Evolutionary conservation across 2,329 filamentous ascomycete genomes (phyloP).

Genomic region (Beauveria sp.): DNA sequence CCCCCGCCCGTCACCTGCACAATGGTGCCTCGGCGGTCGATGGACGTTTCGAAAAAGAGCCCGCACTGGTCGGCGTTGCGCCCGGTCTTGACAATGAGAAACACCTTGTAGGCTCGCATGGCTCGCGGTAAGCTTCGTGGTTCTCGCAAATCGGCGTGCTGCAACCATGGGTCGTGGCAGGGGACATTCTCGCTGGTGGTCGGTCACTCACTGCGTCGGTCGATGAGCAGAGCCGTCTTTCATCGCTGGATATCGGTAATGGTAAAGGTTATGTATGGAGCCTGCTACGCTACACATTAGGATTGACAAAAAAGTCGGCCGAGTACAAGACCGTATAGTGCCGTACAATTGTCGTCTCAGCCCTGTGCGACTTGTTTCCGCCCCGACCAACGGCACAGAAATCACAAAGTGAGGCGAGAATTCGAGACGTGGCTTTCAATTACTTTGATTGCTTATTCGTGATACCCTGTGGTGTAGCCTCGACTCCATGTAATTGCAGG

Average conservation of each 20-base stretch:
- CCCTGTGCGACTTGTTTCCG: background rate
- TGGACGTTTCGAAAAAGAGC: slow-evolving; percentile 7
- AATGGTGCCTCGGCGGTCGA: background rate
- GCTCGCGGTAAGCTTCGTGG: background rate
- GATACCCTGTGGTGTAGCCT: background rate
- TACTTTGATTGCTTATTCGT: background rate
- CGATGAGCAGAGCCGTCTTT: no score
- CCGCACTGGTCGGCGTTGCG: background rate
- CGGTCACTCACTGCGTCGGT: background rate
- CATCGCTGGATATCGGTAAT: background rate
- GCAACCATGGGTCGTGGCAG: background rate
- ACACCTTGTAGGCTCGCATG: slow-evolving; percentile 4
- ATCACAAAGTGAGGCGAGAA: background rate
- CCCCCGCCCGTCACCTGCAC: background rate
- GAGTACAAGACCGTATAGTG: background rate
- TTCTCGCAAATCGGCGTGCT: background rate
- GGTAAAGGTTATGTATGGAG: background rate
- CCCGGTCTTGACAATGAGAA: background rate
- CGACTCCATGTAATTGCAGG: background rate
- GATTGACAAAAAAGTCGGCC: background rate
- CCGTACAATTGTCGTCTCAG: background rate
- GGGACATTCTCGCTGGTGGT: background rate
- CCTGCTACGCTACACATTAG: background rate
- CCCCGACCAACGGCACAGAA: background rate
- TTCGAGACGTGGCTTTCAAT: background rate